Conservation (phyloP, 2,329 filamentous ascomycete genomes). For the Fusarium sp. region DNA sequence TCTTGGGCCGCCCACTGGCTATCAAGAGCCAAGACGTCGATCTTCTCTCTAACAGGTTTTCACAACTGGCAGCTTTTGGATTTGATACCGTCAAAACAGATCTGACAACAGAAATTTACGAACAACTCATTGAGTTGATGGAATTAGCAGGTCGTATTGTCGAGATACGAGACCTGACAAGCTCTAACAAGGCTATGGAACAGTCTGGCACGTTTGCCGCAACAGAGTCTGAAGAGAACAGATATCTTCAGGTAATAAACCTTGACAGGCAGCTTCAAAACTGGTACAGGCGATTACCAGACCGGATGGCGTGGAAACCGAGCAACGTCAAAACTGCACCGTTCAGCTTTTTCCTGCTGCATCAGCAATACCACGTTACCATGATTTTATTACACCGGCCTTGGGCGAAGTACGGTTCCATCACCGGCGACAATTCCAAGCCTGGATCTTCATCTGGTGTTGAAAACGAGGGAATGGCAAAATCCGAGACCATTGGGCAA, state of each 20-base stretch:
- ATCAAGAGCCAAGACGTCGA: conserved; percentile 66
- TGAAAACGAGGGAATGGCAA: conserved; percentile 36
- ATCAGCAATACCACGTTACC: conserved; percentile 66
- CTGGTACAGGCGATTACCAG: conserved; percentile 65
- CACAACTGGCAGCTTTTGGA: conserved; percentile 54
- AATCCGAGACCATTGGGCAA: conserved; percentile 26
- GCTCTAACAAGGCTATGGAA: conserved; percentile 49
- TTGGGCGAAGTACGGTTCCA: conserved; percentile 63
- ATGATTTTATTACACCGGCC: conserved; percentile 65
- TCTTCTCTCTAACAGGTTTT: conserved; percentile 59
- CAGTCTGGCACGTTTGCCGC: conserved; percentile 47
- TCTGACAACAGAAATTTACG: conserved; percentile 56
- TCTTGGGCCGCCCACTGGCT: conserved; percentile 63
- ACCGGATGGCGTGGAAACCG: conserved; percentile 61
- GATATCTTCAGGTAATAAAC: conserved; percentile 62
- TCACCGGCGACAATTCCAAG: conserved; percentile 48
- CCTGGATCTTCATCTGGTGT: conserved; percentile 51
- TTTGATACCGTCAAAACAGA: conserved; percentile 34
- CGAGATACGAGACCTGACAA: conserved; percentile 56
- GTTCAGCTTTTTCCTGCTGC: conserved; percentile 65
- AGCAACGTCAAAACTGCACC: conserved; percentile 62
- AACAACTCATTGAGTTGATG: conserved; percentile 66
- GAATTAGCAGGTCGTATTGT: conserved; percentile 65
- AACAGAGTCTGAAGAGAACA: conserved; percentile 56
- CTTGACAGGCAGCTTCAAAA: conserved; percentile 65